Conservation (phyloP, 306 rosid genomes). For the Cucurbita moschata region DNA sequence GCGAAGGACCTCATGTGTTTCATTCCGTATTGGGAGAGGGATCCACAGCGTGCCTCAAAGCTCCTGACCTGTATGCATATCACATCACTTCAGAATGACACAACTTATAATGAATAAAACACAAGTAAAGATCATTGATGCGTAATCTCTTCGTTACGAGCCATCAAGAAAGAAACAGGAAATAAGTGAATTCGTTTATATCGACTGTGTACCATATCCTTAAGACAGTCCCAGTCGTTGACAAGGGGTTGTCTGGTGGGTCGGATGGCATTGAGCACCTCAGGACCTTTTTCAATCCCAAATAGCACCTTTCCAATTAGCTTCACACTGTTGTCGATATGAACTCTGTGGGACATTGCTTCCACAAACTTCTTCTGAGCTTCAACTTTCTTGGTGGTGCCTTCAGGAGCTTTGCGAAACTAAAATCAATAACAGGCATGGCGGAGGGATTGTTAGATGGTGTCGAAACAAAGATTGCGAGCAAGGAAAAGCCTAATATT, state of each 20-base stretch:
- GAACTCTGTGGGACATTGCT: conserved; percentile 80
- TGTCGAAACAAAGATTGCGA: neutral
- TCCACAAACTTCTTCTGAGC: conserved; percentile 79
- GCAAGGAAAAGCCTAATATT: neutral
- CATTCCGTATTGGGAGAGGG: conserved; percentile 91
- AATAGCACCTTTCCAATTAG: conserved; percentile 67
- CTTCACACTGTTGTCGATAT: conserved; percentile 58
- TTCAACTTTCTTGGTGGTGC: conserved; percentile 46
- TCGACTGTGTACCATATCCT: conserved; percentile 37
- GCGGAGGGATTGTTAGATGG: neutral
- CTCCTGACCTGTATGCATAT: conserved; percentile 49
- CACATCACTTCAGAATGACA: neutral
- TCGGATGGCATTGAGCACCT: conserved; percentile 40
- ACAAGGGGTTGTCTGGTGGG: conserved; percentile 62
- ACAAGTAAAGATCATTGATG: neutral
- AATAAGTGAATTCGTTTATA: neutral
- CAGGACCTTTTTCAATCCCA: conserved; percentile 64
- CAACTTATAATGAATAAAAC: neutral
- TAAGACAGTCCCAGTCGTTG: conserved; percentile 80
- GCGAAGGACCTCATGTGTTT: conserved; percentile 90
- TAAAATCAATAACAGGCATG: conserved; percentile 13
- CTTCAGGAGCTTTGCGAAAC: conserved; percentile 84
- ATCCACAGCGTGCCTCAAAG: conserved; percentile 85
- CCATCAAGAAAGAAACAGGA: neutral
- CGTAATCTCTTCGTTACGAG: neutral